Conservation (phyloP, 2,329 filamentous ascomycete species). For the Colletotrichum agaves region DNA sequence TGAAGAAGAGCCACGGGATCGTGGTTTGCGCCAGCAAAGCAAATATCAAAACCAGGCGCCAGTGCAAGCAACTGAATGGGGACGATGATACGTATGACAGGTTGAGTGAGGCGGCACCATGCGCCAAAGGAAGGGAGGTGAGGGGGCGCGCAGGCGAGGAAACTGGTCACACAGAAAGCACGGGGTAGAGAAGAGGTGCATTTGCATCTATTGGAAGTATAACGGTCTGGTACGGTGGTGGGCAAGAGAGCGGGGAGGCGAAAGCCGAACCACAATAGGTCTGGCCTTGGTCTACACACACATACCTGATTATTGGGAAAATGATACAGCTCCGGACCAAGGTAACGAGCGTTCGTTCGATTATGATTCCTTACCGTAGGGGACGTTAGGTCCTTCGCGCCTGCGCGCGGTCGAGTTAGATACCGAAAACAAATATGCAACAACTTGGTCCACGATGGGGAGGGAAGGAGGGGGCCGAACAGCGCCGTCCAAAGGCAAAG, state of each 20-base stretch:
- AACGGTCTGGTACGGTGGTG: conserved; percentile 25
- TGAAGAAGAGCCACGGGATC: conserved; percentile 21
- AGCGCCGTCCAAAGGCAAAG: conserved; percentile 7
- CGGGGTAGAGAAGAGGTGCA: conserved; percentile 8
- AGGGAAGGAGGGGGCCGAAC: too few species aligned
- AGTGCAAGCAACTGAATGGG: conserved; percentile 22
- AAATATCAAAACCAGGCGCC: conserved; percentile 10
- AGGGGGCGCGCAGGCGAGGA: conserved; percentile 2
- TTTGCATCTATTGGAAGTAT: conserved; percentile 34
- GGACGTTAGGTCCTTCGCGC: not conserved
- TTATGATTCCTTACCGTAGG: not conserved
- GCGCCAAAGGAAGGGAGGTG: conserved; percentile 6
- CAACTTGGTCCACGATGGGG: not conserved
- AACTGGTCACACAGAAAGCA: not conserved
- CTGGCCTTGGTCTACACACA: conserved; percentile 14
- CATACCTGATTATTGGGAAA: conserved; percentile 3
- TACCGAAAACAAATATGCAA: not conserved
- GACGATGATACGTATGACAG: too few species aligned
- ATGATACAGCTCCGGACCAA: not conserved
- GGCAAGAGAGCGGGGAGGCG: conserved; percentile 28
- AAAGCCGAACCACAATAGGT: conserved; percentile 22
- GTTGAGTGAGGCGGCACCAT: conserved; percentile 16
- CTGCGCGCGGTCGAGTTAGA: conserved; percentile 4
- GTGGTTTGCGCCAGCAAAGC: conserved; percentile 20
- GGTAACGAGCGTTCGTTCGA: not conserved